Evolutionary conservation across 2,329 filamentous ascomycete species (phyloP).

Genomic region (Endocalyx cinctus): DNA sequence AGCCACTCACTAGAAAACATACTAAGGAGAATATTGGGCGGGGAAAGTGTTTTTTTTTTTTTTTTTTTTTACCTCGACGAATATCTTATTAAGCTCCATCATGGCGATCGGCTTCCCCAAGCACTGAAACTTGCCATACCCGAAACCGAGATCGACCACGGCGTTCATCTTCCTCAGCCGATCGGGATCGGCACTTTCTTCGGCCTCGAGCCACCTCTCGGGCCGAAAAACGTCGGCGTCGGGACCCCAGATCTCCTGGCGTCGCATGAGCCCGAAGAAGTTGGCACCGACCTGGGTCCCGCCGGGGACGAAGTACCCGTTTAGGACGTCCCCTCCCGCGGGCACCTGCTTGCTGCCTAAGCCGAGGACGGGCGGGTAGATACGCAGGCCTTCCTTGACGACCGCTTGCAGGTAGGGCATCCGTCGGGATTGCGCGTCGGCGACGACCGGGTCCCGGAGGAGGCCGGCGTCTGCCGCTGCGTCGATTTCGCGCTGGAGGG

Average conservation of each 20-base stretch:
- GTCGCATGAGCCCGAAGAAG: conserved; percentile 32
- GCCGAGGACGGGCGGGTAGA: conserved; percentile 30
- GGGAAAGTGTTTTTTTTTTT: too few species aligned
- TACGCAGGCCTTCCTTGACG: conserved; percentile 35
- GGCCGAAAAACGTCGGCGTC: conserved; percentile 34
- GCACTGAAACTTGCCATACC: conserved; percentile 34
- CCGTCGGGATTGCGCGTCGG: conserved; percentile 21
- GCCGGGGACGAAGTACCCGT: conserved; percentile 30
- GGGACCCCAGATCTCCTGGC: conserved; percentile 29
- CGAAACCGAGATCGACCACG: conserved; percentile 34
- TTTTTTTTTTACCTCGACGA: conserved; percentile 39
- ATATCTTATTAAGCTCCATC: conserved; percentile 39
- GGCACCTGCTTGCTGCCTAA: conserved; percentile 26
- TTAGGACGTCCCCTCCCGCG: conserved; percentile 22
- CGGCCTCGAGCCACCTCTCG: conserved; percentile 38
- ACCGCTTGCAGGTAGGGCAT: conserved; percentile 34
- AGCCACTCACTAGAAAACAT: too few species aligned
- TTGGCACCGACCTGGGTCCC: conserved; percentile 35
- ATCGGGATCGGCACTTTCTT: too few species aligned
- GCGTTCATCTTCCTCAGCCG: conserved; percentile 26
- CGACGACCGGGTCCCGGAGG: conserved; percentile 24
- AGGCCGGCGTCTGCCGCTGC: conserved; percentile 6
- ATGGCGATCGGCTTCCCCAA: conserved; percentile 39
- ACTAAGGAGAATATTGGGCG: too few species aligned
- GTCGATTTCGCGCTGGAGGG: conserved; percentile 16